Evolutionary conservation across 1,284 basidiomycete species (phyloP).

Genomic region (Ceratobasidium papillatum): DNA sequence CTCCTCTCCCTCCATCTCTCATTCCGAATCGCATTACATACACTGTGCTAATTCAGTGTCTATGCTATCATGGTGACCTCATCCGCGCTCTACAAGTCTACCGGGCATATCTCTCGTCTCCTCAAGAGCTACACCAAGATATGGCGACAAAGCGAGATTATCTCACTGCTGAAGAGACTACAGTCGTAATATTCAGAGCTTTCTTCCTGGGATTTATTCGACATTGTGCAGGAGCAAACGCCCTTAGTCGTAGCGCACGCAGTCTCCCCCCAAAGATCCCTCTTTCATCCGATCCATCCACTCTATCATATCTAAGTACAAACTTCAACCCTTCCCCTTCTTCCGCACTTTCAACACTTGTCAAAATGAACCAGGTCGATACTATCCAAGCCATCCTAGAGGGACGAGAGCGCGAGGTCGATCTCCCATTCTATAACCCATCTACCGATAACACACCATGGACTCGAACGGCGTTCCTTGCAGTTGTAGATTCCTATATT

Average conservation of each 20-base stretch:
- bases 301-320: slow-evolving; percentile 3
- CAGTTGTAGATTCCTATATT: slow-evolving; percentile 21
- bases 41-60: slow-evolving; percentile 70
- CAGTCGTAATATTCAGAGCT: slow-evolving; percentile 67
- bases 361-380: slow-evolving; percentile 3
- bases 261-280: slow-evolving; percentile 31
- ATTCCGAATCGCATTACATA: slow-evolving; percentile 73
- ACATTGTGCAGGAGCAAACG: slow-evolving; percentile 51
- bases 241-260: slow-evolving; percentile 10
- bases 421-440: background rate
- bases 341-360: background rate
- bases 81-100: slow-evolving; percentile 66
- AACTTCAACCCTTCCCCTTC: slow-evolving; percentile 11
- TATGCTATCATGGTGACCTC: slow-evolving; percentile 76
- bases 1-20: slow-evolving; percentile 55
- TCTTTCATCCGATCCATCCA: slow-evolving; percentile 10
- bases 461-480: slow-evolving; percentile 25
- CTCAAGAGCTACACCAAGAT: slow-evolving; percentile 40
- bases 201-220: slow-evolving; percentile 80
- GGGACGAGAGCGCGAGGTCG: background rate
- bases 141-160: slow-evolving; percentile 50
- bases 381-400: slow-evolving; percentile 19
- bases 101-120: slow-evolving; percentile 69
- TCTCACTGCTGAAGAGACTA: slow-evolving; percentile 49
- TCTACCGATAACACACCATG: slow-evolving; percentile 15